A percentile compares a stretch with the other conserved stretches of the same genome.
Conservation (phyloP, 768 basidiomycete genomes). For the Pleurotus sapidus region DNA sequence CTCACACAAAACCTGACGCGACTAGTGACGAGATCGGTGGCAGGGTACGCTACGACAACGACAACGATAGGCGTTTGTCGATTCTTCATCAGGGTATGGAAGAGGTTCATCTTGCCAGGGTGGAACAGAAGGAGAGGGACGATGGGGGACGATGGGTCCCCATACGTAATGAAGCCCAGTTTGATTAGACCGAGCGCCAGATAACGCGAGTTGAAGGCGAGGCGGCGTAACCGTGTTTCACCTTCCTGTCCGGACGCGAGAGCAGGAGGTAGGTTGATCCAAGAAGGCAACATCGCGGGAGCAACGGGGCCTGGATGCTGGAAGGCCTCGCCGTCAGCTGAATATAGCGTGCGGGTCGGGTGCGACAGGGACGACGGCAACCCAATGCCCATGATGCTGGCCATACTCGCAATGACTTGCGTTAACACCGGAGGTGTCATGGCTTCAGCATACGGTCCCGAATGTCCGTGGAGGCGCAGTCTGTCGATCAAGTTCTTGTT, state of each 20-base stretch:
- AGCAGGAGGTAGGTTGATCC: conserved; percentile 71
- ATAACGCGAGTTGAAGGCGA: conserved; percentile 96
- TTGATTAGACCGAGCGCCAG: conserved; percentile 82
- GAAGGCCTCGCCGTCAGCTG: conserved; percentile 32
- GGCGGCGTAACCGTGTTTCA: conserved; percentile 70
- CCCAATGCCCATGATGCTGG: conserved; percentile 90
- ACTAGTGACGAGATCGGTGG: conserved; percentile 84
- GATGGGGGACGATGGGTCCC: conserved; percentile 87
- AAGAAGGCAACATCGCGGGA: conserved; percentile 60
- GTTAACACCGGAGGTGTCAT: conserved; percentile 90
- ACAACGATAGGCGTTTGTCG: conserved; percentile 79
- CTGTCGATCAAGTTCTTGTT: conserved; percentile 76
- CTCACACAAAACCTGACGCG: conserved; percentile 94
- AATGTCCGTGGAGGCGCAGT: conserved; percentile 78
- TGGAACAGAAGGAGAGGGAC: conserved; percentile 91
- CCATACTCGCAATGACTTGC: conserved; percentile 91
- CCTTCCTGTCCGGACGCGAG: conserved; percentile 88
- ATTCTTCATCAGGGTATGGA: conserved; percentile 85
- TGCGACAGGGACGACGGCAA: conserved; percentile 29
- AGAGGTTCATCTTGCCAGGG: conserved; percentile 91
- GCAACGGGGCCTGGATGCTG: conserved; percentile 71
- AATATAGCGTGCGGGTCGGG: conserved; percentile 21
- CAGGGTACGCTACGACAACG: conserved; percentile 89
- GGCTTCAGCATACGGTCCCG: conserved; percentile 83
- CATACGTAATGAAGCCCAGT: conserved; percentile 96